These are phyloP conservation scores for Ogataea nitratoaversa DNA, from an alignment of 805 yeast species.

Conservation along the genomic window DNA sequence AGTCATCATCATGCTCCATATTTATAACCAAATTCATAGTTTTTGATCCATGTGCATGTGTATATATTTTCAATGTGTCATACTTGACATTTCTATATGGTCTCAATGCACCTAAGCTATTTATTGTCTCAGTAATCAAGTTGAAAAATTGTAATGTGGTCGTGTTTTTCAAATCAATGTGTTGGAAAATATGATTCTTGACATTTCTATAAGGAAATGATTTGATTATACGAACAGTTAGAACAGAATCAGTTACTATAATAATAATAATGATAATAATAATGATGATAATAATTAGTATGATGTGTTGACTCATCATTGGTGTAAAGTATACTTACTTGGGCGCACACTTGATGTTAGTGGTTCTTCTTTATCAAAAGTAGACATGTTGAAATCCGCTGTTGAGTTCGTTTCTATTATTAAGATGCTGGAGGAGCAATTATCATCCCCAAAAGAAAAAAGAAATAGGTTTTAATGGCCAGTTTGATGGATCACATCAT, in stretches of 20 bases:
- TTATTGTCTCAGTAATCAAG: constrained; percentile 40
- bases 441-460: no score
- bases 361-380: constrained; percentile 56
- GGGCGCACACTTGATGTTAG: constrained; percentile 77
- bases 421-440: no score
- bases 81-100: constrained; percentile 77
- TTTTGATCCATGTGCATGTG: constrained; percentile 93
- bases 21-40: constrained; percentile 90
- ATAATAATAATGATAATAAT: not conserved
- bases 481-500: not conserved
- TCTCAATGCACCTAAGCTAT: constrained; percentile 62
- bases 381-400: constrained; percentile 7
- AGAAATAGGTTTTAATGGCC: no score
- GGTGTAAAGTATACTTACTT: constrained; percentile 27
- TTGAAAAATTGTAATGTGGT: constrained; percentile 64
- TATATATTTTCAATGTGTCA: constrained; percentile 79
- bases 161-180: constrained; percentile 64
- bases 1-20: constrained; percentile 76
- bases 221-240: constrained; percentile 84
- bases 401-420: not conserved
- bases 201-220: constrained; percentile 91
- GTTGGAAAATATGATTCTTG: constrained; percentile 63
- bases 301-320: not conserved
- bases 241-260: constrained; percentile 58
- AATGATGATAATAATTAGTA: not conserved